Conservation (phyloP, 768 basidiomycete genomes). For the Sistotremastrum suecicum region DNA sequence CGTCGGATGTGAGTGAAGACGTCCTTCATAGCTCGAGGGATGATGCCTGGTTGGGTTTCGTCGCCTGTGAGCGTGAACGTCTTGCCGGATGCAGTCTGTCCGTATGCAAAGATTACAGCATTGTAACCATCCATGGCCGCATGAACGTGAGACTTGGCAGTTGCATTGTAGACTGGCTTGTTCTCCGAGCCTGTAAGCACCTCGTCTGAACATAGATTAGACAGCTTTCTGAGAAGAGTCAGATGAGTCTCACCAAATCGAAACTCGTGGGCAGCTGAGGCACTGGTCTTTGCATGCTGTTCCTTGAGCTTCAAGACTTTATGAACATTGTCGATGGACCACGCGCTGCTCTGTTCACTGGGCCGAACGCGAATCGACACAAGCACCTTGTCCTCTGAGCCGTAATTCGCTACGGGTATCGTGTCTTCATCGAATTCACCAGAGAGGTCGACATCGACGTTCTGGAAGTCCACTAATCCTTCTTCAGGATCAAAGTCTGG, state of each 20-base stretch:
- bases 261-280: slow-evolving; percentile 17
- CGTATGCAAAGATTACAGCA: slow-evolving; percentile 87
- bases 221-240: slow-evolving; percentile 16
- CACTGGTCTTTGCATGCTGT: slow-evolving; percentile 32
- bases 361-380: slow-evolving; percentile 71
- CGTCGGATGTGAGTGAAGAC: slow-evolving; percentile 74
- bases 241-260: slow-evolving; percentile 6
- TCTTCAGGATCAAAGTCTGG: slow-evolving; percentile 55
- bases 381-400: slow-evolving; percentile 75
- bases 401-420: slow-evolving; percentile 18
- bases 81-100: slow-evolving; percentile 77
- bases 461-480: slow-evolving; percentile 61
- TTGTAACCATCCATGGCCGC: slow-evolving; percentile 98
- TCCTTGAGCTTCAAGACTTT: slow-evolving; percentile 51
- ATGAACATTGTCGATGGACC: slow-evolving; percentile 29
- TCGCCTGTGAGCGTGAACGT: slow-evolving; percentile 63
- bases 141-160: slow-evolving; percentile 65
- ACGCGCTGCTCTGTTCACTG: slow-evolving; percentile 35
- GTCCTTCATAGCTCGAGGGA: slow-evolving; percentile 84
- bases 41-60: slow-evolving; percentile 82
- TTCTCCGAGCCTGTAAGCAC: slow-evolving; percentile 69
- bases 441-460: slow-evolving; percentile 56
- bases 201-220: slow-evolving; percentile 57
- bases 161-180: slow-evolving; percentile 63
- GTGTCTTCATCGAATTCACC: slow-evolving; percentile 32